A percentile compares a stretch with the other conserved stretches of the same genome.
phyloP scores from a whole-genome alignment of 2,329 filamentous ascomycete genomes.

The Phaeomoniella chlamydospora region DNA sequence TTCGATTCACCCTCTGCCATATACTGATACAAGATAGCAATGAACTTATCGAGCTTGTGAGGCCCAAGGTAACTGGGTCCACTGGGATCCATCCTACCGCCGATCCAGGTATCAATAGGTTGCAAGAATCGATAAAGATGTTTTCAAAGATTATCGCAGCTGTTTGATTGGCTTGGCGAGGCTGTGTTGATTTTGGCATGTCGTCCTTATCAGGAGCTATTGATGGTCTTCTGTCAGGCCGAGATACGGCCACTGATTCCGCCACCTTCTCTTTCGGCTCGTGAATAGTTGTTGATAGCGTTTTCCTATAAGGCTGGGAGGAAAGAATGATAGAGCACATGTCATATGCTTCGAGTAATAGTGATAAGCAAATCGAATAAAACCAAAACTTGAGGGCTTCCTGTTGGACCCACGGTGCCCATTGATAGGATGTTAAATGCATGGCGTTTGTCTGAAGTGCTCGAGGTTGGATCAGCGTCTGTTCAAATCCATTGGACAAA shows the following conservation, averaged over 20 bases:
- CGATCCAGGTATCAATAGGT: background rate
- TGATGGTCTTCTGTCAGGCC: no score
- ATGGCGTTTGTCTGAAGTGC: constrained; percentile 30
- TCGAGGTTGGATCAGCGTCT: constrained; percentile 19
- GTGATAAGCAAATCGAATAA: constrained; percentile 42
- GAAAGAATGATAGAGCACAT: constrained; percentile 22
- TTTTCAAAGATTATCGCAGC: background rate
- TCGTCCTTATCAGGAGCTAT: no score
- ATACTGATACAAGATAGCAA: background rate
- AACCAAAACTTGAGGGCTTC: constrained; percentile 61
- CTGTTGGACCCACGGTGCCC: constrained; percentile 31
- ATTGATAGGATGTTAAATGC: constrained; percentile 27
- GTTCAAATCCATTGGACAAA: constrained; percentile 10
- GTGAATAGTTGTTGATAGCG: background rate
- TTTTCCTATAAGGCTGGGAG: background rate
- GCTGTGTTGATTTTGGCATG: background rate
- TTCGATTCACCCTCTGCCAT: background rate
- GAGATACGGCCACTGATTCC: no score
- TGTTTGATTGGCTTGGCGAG: background rate
- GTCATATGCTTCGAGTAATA: constrained; percentile 25
- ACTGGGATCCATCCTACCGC: background rate
- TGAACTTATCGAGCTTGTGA: background rate
- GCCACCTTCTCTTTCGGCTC: background rate
- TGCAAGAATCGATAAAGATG: background rate
- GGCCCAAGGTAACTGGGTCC: background rate